Evolutionary conservation across 768 basidiomycete genomes (phyloP), one percentile per base, ranked within the genome.

Genomic region (Rhizopogon sp.): DNA sequence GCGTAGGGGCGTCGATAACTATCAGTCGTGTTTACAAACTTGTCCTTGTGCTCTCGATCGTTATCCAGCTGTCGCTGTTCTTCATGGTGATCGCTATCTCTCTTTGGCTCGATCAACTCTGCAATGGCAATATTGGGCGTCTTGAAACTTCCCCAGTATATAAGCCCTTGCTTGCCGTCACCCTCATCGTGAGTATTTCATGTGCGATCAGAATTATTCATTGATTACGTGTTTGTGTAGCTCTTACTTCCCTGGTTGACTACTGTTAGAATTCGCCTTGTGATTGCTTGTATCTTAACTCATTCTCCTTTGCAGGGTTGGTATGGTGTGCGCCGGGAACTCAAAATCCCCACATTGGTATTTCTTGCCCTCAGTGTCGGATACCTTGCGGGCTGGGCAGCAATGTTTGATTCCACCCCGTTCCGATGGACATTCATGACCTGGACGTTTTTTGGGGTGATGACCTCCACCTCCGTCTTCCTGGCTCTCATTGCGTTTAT

Each of bases 1-100:
- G 88, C 54, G 82, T 91, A 50, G 89, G 90, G 39, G 88, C 90
- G 10, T 88, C 84, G 6, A 70, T 81, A 60, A 76, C 75, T 10
- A 89, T 92, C 70, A 88, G 87, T 67, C 79, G 83, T 37, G 68
- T 88, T 56, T 92, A 92, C 76, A 87, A 83, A 67, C 71, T 84
- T 45, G 84, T 90, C 54, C 76, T 90, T 40, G 72, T 77, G 14
- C 71, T 90, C 54, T 88, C 87, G 6, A 87, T 88, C 60, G 75
- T 79, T 40, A 82, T 90, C 47, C 90, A 90, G 62, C 72, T 92
- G n/a, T 81, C 83, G 22, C 58, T 88, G 43, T 92, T 90, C 76
- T 92, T 91, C 73, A 82, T 91, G 69, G 74, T 79, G 31, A 76
- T 79, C 43, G 80, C 87, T 3, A 82, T 86, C 25, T 82, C 79